Conservation (phyloP, 495 filamentous ascomycete species). For the Trichoderma gamsii region DNA sequence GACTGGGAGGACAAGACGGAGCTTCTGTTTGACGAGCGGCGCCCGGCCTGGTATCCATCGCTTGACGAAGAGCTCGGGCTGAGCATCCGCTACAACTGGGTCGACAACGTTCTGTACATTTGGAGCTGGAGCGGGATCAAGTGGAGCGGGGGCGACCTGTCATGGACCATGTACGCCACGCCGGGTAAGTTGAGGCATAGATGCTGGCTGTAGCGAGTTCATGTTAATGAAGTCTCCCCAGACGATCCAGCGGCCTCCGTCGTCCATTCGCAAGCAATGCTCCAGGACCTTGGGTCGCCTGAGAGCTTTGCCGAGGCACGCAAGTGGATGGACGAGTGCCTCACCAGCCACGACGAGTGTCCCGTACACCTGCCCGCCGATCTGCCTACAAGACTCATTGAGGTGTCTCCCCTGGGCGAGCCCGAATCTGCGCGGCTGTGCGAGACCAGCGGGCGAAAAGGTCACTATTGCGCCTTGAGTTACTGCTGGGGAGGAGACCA, state of each 20-base stretch:
- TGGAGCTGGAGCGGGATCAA: neutral
- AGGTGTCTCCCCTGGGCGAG: neutral
- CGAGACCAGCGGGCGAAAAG: neutral
- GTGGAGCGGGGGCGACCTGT: neutral
- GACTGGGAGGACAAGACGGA: neutral
- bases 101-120: neutral
- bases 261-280: neutral
- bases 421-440: neutral
- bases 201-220: neutral
- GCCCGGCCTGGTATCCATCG: neutral
- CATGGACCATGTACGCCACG: conserved; percentile 1
- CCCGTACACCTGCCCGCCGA: neutral
- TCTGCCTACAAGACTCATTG: conserved; percentile 1
- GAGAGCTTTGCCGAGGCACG: neutral
- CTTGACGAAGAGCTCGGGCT: neutral
- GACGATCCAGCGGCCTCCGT: conserved; percentile 1
- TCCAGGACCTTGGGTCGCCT: neutral
- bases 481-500: conserved; percentile 25
- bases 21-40: neutral
- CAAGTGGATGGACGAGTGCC: neutral
- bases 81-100: neutral
- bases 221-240: neutral
- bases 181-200: neutral
- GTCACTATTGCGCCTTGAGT: conserved; percentile 22
- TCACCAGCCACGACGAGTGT: neutral